phyloP scores from a whole-genome alignment of 2,329 filamentous ascomycete species.

The Calonectria pteridis region DNA sequence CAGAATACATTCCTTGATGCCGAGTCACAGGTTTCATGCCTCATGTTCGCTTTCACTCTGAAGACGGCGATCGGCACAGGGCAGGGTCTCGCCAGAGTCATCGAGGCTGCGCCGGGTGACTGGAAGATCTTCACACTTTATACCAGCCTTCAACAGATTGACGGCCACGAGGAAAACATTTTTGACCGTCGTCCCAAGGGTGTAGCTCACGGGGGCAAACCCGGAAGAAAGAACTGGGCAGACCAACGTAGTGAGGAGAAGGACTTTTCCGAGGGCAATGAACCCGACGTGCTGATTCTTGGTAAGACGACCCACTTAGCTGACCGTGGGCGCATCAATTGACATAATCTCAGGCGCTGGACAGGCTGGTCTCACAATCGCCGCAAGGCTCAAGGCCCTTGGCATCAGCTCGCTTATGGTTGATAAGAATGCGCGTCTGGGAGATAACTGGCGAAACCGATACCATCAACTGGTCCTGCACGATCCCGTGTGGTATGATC shows the following conservation, averaged over 20 bases:
- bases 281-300: slow-evolving; percentile 72
- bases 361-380: slow-evolving; percentile 69
- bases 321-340: neutral
- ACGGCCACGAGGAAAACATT: slow-evolving; percentile 64
- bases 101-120: slow-evolving; percentile 50
- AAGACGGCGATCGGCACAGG: slow-evolving; percentile 67
- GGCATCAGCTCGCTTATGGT: slow-evolving; percentile 67
- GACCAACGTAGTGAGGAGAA: slow-evolving; percentile 63
- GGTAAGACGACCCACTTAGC: slow-evolving; percentile 55
- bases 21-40: slow-evolving; percentile 59
- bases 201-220: slow-evolving; percentile 65
- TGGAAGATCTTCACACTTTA: slow-evolving; percentile 77
- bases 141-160: slow-evolving; percentile 68
- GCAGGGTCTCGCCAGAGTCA: slow-evolving; percentile 67
- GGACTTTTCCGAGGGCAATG: slow-evolving; percentile 57
- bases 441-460: slow-evolving; percentile 73
- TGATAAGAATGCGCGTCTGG: slow-evolving; percentile 69
- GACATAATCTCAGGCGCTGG: slow-evolving; percentile 61
- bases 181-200: slow-evolving; percentile 66
- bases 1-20: slow-evolving; percentile 61
- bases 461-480: slow-evolving; percentile 77
- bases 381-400: slow-evolving; percentile 71
- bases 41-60: slow-evolving; percentile 69
- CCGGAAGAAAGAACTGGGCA: slow-evolving; percentile 70
- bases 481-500: slow-evolving; percentile 73